Evolutionary conservation across 345 rosid genomes (phyloP).

Genomic region (Jatropha curcas): DNA sequence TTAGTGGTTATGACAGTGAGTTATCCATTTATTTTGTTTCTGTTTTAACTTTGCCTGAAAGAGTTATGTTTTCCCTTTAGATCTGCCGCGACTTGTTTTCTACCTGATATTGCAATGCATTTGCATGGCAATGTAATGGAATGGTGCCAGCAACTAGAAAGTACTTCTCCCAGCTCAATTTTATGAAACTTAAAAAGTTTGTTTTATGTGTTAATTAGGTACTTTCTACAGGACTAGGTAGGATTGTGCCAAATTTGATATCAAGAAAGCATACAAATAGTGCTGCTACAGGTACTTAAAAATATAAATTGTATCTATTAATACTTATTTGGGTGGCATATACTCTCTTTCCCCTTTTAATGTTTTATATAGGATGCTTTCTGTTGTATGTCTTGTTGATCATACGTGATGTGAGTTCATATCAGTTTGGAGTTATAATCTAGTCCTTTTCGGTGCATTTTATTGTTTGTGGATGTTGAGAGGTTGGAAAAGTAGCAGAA

Average conservation of each 20-base stretch:
- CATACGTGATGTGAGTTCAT: background rate
- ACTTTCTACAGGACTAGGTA: conserved; percentile 98
- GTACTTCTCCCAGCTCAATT: conserved; percentile 13
- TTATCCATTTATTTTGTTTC: conserved; percentile 3
- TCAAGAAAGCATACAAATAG: conserved; percentile 98
- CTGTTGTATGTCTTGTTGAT: background rate
- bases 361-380: background rate
- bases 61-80: background rate
- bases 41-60: background rate
- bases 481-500: background rate
- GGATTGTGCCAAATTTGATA: conserved; percentile 97
- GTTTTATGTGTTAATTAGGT: conserved; percentile 49
- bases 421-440: background rate
- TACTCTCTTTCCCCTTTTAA: background rate
- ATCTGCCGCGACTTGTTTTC: background rate
- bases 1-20: conserved; percentile 97
- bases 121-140: background rate
- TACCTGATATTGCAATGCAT: conserved; percentile 12
- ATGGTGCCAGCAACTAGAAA: conserved; percentile 11
- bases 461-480: background rate
- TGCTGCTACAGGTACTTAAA: conserved; percentile 84
- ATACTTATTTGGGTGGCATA: background rate
- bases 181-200: conserved; percentile 25
- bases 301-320: background rate
- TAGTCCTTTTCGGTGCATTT: background rate